Base-by-base conservation (phyloP, 352 stramenopile species). In the Pythium rhizo-oryzae region DNA sequence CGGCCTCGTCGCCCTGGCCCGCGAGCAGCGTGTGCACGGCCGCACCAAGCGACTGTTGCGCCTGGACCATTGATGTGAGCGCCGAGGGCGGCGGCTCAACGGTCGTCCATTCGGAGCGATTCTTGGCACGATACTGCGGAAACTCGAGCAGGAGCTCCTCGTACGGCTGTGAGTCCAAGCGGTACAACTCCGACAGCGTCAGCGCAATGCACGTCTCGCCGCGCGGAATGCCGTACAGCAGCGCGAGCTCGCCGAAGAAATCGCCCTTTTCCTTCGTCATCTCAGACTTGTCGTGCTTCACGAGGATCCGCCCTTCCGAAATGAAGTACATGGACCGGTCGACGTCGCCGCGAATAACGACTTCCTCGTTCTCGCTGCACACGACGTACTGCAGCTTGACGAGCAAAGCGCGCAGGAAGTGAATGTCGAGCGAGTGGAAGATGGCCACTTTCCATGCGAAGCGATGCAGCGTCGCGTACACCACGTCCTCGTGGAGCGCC, bases 271-370 rank as follows among this genome's bases (percentile, higher is more conserved):
- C 81, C 8, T 87, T 85, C 0, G 71, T 81, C 11, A 62, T 59
- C 44, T 91, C 82, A 18, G 59, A 78, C 4, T 72, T 80, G 6
- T 77, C 75, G 23, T 85, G 74, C 61, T 85, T 89, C 24, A 93
- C 77, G 21, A 85, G 70, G 3, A 94, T 59, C 7, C 82, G 84
- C 0, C 86, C 86, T 0, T 79, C 59, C 0, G 82, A 74, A 53
- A 94, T 91, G 37, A 94, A 91, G 58, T 93, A 93, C 86, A 94
- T 92, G 44, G 71, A 87, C 18, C 82, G 80, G 33, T 93, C 84
- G 56, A 93, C 84, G 67, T 94, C 86, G 1, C 86, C 85, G 5
- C 71, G 66, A n/a, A 88, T 85, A 55, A 91, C 82, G 41, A 92
- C 75, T 37, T 91, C 81, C 56, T 91, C 82, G 16, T 76, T 79